A percentile compares a stretch with the other conserved stretches of the same genome.
Evolutionary conservation across 305 asterid genomes (phyloP).

Genomic region (Fraxinus greggii): DNA sequence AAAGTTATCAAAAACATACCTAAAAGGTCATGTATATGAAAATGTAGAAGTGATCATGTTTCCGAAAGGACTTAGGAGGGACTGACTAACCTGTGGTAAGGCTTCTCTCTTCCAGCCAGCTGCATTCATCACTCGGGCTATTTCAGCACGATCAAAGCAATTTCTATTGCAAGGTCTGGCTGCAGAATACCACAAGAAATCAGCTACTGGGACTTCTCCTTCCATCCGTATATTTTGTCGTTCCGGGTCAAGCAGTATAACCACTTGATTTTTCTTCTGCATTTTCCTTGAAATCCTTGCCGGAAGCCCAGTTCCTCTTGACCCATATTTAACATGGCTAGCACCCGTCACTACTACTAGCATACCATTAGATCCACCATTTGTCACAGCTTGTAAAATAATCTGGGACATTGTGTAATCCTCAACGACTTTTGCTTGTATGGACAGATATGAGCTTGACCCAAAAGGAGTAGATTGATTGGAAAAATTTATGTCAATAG

Average conservation of each 20-base stretch:
- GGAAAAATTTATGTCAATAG: slow-evolving; percentile 46
- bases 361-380: slow-evolving; percentile 69
- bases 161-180: slow-evolving; percentile 93
- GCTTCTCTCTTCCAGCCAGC: slow-evolving; percentile 97
- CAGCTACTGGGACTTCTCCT: slow-evolving; percentile 92
- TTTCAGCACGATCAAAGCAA: slow-evolving; percentile 98
- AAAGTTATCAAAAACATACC: neutral
- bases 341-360: slow-evolving; percentile 85
- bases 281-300: slow-evolving; percentile 80
- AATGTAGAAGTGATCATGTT: neutral
- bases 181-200: slow-evolving; percentile 96
- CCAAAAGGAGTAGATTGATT: slow-evolving; percentile 61
- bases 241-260: slow-evolving; percentile 60
- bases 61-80: slow-evolving; percentile 18
- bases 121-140: slow-evolving; percentile 97
- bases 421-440: slow-evolving; percentile 87
- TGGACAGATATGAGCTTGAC: slow-evolving; percentile 81
- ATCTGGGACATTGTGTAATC: slow-evolving; percentile 84
- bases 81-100: slow-evolving; percentile 81
- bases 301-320: slow-evolving; percentile 80
- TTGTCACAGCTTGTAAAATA: slow-evolving; percentile 58
- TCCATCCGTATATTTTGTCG: slow-evolving; percentile 81
- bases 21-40: neutral
- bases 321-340: slow-evolving; percentile 69
- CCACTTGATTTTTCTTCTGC: slow-evolving; percentile 56